Percentiles rank a stretch among this genome's conserved stretches.
phyloP scores from a whole-genome alignment of 164 flowering plant genomes.

The Cinnamomum chago region DNA sequence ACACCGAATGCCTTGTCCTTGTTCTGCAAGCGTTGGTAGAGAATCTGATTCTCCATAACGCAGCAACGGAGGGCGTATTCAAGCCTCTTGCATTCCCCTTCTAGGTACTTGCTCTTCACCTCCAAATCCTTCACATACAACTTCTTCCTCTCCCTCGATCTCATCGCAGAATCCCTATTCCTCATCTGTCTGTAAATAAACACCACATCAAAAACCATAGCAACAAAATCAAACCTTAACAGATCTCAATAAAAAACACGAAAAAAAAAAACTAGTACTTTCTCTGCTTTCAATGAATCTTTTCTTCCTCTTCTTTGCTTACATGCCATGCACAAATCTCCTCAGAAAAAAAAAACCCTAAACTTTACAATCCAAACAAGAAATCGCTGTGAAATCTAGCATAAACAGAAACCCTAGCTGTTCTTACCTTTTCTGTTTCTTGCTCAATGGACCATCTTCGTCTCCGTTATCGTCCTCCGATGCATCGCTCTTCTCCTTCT shows the following conservation, averaged over 20 bases:
- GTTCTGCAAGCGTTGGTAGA: conserved; percentile 52
- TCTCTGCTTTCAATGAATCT: neutral
- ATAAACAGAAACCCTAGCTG: neutral
- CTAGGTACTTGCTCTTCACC: conserved; percentile 72
- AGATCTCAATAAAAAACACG: neutral
- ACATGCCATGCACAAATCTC: neutral
- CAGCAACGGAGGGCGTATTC: conserved; percentile 59
- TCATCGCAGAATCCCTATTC: conserved; percentile 84
- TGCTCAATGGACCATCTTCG: conserved; percentile 33
- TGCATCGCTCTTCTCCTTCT: conserved; percentile 11
- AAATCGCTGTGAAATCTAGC: neutral
- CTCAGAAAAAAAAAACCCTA: too few relatives aligned
- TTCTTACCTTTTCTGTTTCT: conserved; percentile 57
- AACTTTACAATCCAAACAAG: neutral
- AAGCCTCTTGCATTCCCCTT: conserved; percentile 78
- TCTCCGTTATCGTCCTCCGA: conserved; percentile 9
- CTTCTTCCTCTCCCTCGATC: conserved; percentile 95
- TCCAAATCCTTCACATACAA: conserved; percentile 73
- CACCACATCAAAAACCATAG: too few relatives aligned
- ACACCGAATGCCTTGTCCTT: conserved; percentile 40
- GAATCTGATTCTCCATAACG: conserved; percentile 70
- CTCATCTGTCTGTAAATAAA: conserved; percentile 62
- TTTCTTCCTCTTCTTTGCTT: neutral
- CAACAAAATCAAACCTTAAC: conserved; percentile 3
- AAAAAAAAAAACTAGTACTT: neutral